Percentiles rank a stretch among this genome's conserved stretches.
Conservation (phyloP, 257 asterid genomes). For the Galeopsis tetrahit region DNA sequence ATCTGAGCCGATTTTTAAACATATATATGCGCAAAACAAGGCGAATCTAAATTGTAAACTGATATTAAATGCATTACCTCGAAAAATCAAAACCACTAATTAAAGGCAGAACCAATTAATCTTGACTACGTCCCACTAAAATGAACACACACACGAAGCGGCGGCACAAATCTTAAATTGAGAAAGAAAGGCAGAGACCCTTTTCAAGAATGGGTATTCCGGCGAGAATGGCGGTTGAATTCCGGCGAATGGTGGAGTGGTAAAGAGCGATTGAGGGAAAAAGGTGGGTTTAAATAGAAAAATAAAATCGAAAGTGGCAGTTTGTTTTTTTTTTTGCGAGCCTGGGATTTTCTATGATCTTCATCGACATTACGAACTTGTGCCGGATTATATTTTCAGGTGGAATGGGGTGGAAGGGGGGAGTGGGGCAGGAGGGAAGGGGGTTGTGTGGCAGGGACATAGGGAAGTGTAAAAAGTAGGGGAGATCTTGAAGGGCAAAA, state of each 20-base stretch:
- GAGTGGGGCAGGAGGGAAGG: too few species aligned
- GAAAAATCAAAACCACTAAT: slow-evolving; percentile 33
- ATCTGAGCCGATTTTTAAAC: slow-evolving; percentile 21
- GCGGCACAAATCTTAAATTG: slow-evolving; percentile 28
- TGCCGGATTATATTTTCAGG: too few species aligned
- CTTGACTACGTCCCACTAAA: slow-evolving; percentile 29
- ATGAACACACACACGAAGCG: slow-evolving; percentile 26
- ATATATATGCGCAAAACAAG: slow-evolving; percentile 46
- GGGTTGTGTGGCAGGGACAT: too few species aligned
- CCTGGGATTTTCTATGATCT: too few species aligned
- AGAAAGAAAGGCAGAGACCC: slow-evolving; percentile 31
- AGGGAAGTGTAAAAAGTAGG: too few species aligned
- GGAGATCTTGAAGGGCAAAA: too few species aligned
- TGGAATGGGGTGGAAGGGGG: too few species aligned
- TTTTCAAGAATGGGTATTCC: slow-evolving; percentile 27
- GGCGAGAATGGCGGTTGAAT: slow-evolving; percentile 10
- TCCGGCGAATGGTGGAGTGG: slow-evolving; percentile 29
- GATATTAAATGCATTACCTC: slow-evolving; percentile 44
- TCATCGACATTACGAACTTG: too few species aligned
- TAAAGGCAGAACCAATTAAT: too few species aligned
- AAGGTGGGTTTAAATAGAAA: slow-evolving; percentile 29
- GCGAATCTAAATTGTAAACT: slow-evolving; percentile 45
- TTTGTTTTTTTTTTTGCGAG: too few species aligned
- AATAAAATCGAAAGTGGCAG: slow-evolving; percentile 39
- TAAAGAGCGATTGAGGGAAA: slow-evolving; percentile 34